These are phyloP conservation scores for Claviceps monticola DNA, from an alignment of 2,329 filamentous ascomycete species.

Conservation along the genomic window DNA sequence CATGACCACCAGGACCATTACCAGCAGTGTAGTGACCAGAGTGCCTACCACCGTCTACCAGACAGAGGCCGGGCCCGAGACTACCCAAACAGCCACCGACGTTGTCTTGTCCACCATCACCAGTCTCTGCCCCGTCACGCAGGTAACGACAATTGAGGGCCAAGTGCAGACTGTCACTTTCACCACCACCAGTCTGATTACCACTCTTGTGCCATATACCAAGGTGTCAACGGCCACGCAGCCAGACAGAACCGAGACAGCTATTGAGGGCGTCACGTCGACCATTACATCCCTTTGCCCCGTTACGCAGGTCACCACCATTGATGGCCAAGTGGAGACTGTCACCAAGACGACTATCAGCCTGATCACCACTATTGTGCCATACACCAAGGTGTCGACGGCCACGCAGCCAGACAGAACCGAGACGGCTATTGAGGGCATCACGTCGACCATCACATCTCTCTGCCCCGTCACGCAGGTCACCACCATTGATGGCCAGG, in stretches of 20 bases:
- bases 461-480: constrained; percentile 25
- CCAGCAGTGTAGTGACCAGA: constrained; percentile 15
- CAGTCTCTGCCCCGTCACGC: constrained; percentile 26
- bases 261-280: constrained; percentile 19
- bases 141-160: constrained; percentile 8
- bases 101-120: constrained; percentile 27
- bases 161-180: constrained; percentile 9
- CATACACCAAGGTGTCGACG: constrained; percentile 17
- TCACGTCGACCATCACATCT: constrained; percentile 27
- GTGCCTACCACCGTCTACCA: constrained; percentile 17
- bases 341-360: constrained; percentile 11
- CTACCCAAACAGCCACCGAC: constrained; percentile 17
- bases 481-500: constrained; percentile 7
- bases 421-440: constrained; percentile 16
- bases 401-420: constrained; percentile 18
- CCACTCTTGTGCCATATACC: constrained; percentile 14
- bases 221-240: constrained; percentile 18
- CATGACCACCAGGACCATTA: constrained; percentile 13
- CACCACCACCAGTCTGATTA: constrained; percentile 12
- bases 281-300: constrained; percentile 30
- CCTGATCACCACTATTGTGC: constrained; percentile 15
- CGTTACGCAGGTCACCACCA: constrained; percentile 15
- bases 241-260: constrained; percentile 18
- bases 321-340: constrained; percentile 5
- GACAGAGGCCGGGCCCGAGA: constrained; percentile 16